phyloP scores from a whole-genome alignment of 169 alveolate genomes.

The Cryptosporidium muris region DNA sequence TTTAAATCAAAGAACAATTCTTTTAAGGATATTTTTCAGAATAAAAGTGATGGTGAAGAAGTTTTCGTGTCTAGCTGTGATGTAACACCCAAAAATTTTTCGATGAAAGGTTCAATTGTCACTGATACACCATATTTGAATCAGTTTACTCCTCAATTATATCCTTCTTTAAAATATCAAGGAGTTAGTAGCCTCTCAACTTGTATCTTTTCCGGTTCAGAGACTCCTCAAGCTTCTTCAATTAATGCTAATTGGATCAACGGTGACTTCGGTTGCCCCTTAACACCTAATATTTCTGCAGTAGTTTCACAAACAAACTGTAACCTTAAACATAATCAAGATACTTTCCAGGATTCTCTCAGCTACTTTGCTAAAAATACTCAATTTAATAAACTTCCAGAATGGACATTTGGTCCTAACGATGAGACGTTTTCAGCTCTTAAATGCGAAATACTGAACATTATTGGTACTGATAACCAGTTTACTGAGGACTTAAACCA shows the following conservation, averaged over 20 bases:
- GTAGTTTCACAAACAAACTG: conserved; percentile 14
- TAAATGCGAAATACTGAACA: conserved; percentile 51
- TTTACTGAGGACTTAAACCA: neutral
- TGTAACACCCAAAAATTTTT: conserved; percentile 48
- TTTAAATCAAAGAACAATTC: conserved; percentile 5
- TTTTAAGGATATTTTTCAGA: conserved; percentile 22
- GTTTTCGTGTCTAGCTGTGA: conserved; percentile 54
- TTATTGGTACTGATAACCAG: conserved; percentile 33
- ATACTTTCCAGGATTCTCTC: conserved; percentile 61
- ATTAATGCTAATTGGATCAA: conserved; percentile 32
- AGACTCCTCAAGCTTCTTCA: conserved; percentile 31
- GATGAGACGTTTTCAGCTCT: conserved; percentile 39
- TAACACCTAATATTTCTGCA: conserved; percentile 23
- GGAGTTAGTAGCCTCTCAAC: conserved; percentile 4
- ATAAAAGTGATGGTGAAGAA: conserved; percentile 44
- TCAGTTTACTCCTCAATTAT: conserved; percentile 5
- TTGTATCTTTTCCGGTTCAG: conserved; percentile 23
- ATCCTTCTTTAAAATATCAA: neutral
- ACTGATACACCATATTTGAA: too few relatives aligned
- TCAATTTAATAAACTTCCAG: conserved; percentile 21
- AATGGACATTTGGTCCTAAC: conserved; percentile 30
- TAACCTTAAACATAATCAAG: conserved; percentile 20
- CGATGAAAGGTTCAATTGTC: neutral
- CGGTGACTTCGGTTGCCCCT: conserved; percentile 22
- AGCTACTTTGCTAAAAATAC: conserved; percentile 46